Base-by-base conservation (phyloP, 495 filamentous ascomycete genomes). In the Aspergillus funiculosus region DNA sequence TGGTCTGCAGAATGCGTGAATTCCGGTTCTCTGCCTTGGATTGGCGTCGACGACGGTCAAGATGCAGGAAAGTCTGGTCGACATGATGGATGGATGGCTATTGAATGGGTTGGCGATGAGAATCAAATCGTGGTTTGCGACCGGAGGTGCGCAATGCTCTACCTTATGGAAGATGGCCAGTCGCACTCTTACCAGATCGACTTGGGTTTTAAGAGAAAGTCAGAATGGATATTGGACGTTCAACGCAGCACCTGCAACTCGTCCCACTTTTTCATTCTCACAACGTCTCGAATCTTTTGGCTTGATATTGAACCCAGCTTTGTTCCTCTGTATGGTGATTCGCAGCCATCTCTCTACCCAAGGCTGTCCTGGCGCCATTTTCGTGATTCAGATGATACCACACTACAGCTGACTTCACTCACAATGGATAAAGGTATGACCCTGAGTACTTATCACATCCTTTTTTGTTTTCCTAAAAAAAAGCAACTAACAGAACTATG, bases 191-290 rank as follows among this genome's bases (percentile, higher is more conserved):
- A 46, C 13, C 10, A 45, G 1, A 62, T 74, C 27, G 61, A 71
- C 18, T 46, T 75, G n/a, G 54, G 57, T 15, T 48, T 70, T 39
- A 44, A 52, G 20, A 60, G 52, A 29, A 56, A 59, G 30, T 65
- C 61, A 2, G 73, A 76, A 52, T 75, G 72, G 64, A 76, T 85
- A n/a, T 50, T 85, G 17, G 73, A 75, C 39, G 41, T 79, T 11
- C 68, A 69, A 25, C 57, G 66, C 39, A 78, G 72, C 38, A 51
- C 63, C 14, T 54, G 61, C n/a, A 62, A 75, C 36, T 39, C 50
- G 4, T 71, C 69, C 6, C 72, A 80, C 18, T 58, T 79, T 9
- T 83, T 76, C 51, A 57, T 85, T 20, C 60, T 80, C 31, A 85
- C 79, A 6, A 77, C 69, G 5, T 57, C 54, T 17, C 60, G 66